Base-by-base conservation (phyloP, 495 filamentous ascomycete genomes). In the Penicillium herquei region DNA sequence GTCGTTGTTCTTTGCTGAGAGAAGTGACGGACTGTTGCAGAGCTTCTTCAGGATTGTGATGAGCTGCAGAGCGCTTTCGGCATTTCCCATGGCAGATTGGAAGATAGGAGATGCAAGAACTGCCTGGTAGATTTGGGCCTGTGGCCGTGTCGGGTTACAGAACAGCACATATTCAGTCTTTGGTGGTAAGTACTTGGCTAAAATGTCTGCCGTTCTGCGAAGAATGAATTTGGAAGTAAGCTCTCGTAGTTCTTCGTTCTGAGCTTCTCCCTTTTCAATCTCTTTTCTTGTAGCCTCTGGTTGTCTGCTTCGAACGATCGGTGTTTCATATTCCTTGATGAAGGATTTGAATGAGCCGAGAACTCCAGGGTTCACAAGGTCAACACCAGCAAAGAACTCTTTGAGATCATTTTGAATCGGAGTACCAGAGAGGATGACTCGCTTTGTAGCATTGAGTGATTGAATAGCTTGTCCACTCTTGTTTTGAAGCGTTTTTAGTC, bases 1-100 rank as follows among this genome's bases (percentile, higher is more conserved):
- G 39, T 77, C 63, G 17, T 55, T 61, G 26, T 64, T 74, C 51
- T 78, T 81, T 17, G 75, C 64, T 16, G 78, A 77, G 7, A 92
- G 73, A 6, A 91, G 69, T 0, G 81, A 85, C 1, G 89, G 88
- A 45, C 86, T 88, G 66, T 93, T 93, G 74, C 89, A 92, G 12
- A 91, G 77, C 66, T 93, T 92, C 69, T 91, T 93, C 11, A 93
- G 74, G 35, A 91, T 78, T 7, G 85, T 91, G 60, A 92, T 90
- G 6, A 93, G 80, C 51, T 89, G 83, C 1, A 93, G 74, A 10
- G 86, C 83, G n/a, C 81, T 79, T 54, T 90, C 85, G 0, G 86
- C 70, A 56, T 78, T 87, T 5, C 88, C 86, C 31, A 91, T 74
- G 5, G 83, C 81, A 35, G 70, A 77, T 50, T 82, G 82, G 64